phyloP scores from a whole-genome alignment of 441 rosid species.

The Geranium incanum region DNA sequence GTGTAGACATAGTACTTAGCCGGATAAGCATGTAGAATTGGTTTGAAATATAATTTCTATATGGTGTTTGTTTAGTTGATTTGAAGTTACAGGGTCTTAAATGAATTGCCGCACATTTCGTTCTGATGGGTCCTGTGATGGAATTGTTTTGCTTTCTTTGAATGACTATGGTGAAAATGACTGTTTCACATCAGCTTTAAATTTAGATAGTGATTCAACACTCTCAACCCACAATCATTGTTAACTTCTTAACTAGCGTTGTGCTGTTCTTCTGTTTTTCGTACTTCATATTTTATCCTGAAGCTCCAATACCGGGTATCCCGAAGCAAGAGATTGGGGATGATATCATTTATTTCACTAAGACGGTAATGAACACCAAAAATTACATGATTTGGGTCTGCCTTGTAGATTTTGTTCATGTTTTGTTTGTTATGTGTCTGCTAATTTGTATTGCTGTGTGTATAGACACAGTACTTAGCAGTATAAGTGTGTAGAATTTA shows the following conservation, averaged over 20 bases:
- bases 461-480: not conserved
- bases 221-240: too few relatives aligned
- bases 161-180: not conserved
- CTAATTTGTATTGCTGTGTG: not conserved
- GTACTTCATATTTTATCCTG: too few relatives aligned
- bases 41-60: not conserved
- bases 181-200: not conserved
- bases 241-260: too few relatives aligned
- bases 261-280: too few relatives aligned
- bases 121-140: not conserved
- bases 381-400: too few relatives aligned
- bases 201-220: too few relatives aligned
- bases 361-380: slow-evolving; percentile 43
- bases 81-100: not conserved
- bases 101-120: not conserved
- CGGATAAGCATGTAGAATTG: not conserved
- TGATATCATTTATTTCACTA: slow-evolving; percentile 65
- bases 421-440: not conserved
- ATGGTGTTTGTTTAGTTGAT: not conserved
- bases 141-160: not conserved
- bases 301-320: not conserved
- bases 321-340: slow-evolving; percentile 56
- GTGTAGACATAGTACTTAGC: not conserved
- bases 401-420: not conserved
- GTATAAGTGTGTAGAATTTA: not conserved